Conservation (phyloP, 2,329 filamentous ascomycete genomes). For the Graphilbum fragrans region DNA sequence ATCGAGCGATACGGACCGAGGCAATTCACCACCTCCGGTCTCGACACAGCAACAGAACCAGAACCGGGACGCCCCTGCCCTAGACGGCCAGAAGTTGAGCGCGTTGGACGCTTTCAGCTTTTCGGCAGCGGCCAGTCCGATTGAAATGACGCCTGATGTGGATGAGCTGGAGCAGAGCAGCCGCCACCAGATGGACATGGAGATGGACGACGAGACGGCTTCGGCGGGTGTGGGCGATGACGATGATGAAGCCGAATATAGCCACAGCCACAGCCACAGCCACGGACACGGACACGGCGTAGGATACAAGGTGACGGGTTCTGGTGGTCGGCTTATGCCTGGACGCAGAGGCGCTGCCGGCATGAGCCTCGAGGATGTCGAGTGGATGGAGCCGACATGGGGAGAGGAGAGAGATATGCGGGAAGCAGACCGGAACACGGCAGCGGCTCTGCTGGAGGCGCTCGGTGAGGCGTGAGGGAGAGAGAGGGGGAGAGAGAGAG, state of each 20-base stretch:
- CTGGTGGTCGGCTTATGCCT: too few relatives aligned
- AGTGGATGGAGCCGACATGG: slow-evolving; percentile 27
- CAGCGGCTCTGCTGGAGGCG: slow-evolving; percentile 24
- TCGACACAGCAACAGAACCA: too few relatives aligned
- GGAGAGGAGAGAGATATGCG: slow-evolving; percentile 7
- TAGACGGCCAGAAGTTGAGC: slow-evolving; percentile 1
- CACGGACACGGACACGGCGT: too few relatives aligned
- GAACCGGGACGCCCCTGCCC: too few relatives aligned
- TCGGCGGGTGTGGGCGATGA: slow-evolving; percentile 3
- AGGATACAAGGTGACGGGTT: too few relatives aligned
- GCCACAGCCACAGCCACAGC: too few relatives aligned
- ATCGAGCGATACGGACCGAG: slow-evolving; percentile 1
- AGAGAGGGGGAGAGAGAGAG: too few relatives aligned
- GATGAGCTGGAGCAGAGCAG: not conserved
- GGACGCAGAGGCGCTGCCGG: too few relatives aligned
- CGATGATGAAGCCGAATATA: not conserved
- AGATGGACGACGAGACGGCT: slow-evolving; percentile 1
- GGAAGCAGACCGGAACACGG: slow-evolving; percentile 23
- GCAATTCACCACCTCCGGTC: slow-evolving; percentile 2
- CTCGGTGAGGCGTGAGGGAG: slow-evolving; percentile 15
- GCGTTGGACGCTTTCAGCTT: slow-evolving; percentile 19
- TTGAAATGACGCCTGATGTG: not conserved
- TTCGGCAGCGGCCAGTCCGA: slow-evolving; percentile 11
- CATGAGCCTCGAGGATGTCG: slow-evolving; percentile 13
- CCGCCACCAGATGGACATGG: not conserved